Conservation (phyloP, 1,284 basidiomycete genomes). For the Athelia psychrophila region DNA sequence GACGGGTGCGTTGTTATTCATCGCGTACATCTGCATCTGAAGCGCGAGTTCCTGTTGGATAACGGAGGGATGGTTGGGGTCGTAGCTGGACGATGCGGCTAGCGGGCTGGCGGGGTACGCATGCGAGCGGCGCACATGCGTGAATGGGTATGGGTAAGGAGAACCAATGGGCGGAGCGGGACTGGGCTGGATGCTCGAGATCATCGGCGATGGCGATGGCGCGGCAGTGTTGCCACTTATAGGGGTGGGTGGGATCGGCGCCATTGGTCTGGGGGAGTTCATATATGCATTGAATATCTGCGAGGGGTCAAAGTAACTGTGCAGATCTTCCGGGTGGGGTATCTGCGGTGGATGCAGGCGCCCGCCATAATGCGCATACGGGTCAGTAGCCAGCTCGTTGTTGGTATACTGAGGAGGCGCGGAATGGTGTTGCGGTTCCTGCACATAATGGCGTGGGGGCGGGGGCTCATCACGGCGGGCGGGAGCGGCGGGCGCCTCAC, state of each 20-base stretch:
- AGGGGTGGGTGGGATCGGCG: constrained; percentile 73
- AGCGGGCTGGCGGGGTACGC: constrained; percentile 26
- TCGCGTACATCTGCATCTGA: constrained; percentile 75
- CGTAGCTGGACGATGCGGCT: constrained; percentile 41
- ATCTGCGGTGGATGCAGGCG: constrained; percentile 17
- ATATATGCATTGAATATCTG: constrained; percentile 59
- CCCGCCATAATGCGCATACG: not conserved
- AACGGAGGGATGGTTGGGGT: constrained; percentile 45
- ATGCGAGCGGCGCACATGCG: constrained; percentile 59
- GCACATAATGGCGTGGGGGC: constrained; percentile 4
- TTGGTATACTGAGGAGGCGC: constrained; percentile 13
- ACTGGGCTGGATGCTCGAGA: constrained; percentile 41
- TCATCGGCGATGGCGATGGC: constrained; percentile 60
- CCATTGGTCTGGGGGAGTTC: constrained; percentile 58
- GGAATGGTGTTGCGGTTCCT: constrained; percentile 10
- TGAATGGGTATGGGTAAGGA: constrained; percentile 73
- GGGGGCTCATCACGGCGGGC: not conserved
- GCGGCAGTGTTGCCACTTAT: constrained; percentile 68
- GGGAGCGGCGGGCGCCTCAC: too few species aligned
- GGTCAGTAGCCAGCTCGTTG: not conserved
- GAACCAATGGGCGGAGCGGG: constrained; percentile 58
- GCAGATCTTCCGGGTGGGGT: constrained; percentile 45
- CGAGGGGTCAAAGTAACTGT: constrained; percentile 48
- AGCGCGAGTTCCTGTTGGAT: constrained; percentile 66
- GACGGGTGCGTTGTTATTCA: constrained; percentile 61